These are phyloP conservation scores for Microascus cirrosus DNA, from an alignment of 2,329 filamentous ascomycete genomes.

Conservation along the genomic window DNA sequence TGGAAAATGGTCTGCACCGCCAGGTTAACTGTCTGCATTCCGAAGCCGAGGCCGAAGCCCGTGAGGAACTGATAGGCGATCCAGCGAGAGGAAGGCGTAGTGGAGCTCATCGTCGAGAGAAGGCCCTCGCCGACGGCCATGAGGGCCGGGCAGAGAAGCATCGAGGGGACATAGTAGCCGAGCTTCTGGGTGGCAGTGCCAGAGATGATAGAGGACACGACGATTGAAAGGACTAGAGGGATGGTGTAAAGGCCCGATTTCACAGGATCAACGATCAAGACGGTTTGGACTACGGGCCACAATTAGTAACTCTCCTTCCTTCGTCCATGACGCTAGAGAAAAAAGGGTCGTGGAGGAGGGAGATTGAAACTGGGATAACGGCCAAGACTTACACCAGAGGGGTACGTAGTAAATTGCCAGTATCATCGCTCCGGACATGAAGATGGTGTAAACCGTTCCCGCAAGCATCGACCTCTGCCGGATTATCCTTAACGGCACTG, in stretches of 20 bases:
- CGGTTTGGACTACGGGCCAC: slow-evolving; percentile 35
- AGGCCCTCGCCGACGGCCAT: slow-evolving; percentile 44
- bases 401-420: slow-evolving; percentile 43
- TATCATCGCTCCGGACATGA: slow-evolving; percentile 38
- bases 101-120: slow-evolving; percentile 40
- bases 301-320: not conserved
- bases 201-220: slow-evolving; percentile 36
- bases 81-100: slow-evolving; percentile 39
- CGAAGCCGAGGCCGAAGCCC: slow-evolving; percentile 46
- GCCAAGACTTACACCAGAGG: slow-evolving; percentile 36
- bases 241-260: slow-evolving; percentile 47
- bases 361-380: not conserved
- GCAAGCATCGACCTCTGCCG: slow-evolving; percentile 41
- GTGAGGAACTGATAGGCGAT: slow-evolving; percentile 48
- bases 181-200: slow-evolving; percentile 37
- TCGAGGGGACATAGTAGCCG: slow-evolving; percentile 49
- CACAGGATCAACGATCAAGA: slow-evolving; percentile 38
- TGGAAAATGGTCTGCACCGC: slow-evolving; percentile 44
- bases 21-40: slow-evolving; percentile 46
- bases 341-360: not conserved
- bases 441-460: slow-evolving; percentile 32
- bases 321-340: not conserved
- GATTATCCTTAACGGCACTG: slow-evolving; percentile 43
- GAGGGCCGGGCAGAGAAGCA: slow-evolving; percentile 38
- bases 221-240: slow-evolving; percentile 43